phyloP scores from a whole-genome alignment of 495 filamentous ascomycete genomes.

The Penicillium arizonense region DNA sequence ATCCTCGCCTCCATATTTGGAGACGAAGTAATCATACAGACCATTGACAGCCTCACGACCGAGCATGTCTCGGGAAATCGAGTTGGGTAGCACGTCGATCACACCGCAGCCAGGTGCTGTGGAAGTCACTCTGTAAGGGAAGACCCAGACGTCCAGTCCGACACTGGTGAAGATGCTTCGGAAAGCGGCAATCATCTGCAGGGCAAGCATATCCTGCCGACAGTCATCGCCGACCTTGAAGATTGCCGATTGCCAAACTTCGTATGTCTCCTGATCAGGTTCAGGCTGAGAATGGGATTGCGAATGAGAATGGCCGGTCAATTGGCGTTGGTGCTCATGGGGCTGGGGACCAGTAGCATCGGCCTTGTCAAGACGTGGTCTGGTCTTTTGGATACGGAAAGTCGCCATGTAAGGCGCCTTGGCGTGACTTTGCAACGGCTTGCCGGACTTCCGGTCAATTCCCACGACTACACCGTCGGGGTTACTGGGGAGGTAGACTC shows the following conservation, averaged over 20 bases:
- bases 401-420: conserved; percentile 99
- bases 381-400: conserved; percentile 88
- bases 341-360: conserved; percentile 20
- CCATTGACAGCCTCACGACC: conserved; percentile 97
- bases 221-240: conserved; percentile 99
- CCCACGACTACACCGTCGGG: conserved; percentile 95
- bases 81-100: conserved; percentile 95
- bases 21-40: conserved; percentile 95
- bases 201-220: conserved; percentile 90
- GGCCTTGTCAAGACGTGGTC: conserved; percentile 33
- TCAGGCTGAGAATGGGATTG: conserved; percentile 11
- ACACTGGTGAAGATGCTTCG: conserved; percentile 92
- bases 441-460: conserved; percentile 95
- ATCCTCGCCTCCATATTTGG: conserved; percentile 94
- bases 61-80: conserved; percentile 97
- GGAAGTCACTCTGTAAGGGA: conserved; percentile 96
- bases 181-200: conserved; percentile 98
- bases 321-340: conserved; percentile 45
- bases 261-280: conserved; percentile 56
- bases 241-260: conserved; percentile 98
- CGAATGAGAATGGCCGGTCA: conserved; percentile 43
- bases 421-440: conserved; percentile 94
- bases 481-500: conserved; percentile 95
- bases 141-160: conserved; percentile 94
- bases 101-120: conserved; percentile 97